A percentile compares a stretch with the other conserved stretches of the same genome.
Evolutionary conservation across 768 basidiomycete species (phyloP).

Genomic region (Sutorius australiensis): DNA sequence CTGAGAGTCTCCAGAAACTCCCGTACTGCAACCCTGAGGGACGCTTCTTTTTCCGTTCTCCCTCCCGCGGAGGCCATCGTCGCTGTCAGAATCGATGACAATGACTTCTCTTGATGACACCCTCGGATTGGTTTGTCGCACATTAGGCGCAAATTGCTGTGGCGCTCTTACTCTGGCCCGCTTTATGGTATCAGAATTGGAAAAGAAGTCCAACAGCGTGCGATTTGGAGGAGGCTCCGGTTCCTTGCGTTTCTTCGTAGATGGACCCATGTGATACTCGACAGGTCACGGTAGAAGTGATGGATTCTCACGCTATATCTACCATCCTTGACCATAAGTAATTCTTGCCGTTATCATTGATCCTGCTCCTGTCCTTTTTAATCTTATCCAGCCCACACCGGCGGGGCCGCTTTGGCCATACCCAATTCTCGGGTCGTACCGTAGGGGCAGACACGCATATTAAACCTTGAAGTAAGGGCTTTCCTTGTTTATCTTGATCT

Average conservation of each 20-base stretch:
- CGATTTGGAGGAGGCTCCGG: conserved; percentile 28
- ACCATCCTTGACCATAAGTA: no score
- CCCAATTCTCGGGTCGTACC: background rate
- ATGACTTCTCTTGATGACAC: conserved; percentile 42
- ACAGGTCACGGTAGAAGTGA: background rate
- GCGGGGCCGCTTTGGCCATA: background rate
- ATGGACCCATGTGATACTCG: conserved; percentile 32
- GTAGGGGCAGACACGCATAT: background rate
- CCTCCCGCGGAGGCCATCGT: conserved; percentile 23
- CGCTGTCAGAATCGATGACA: conserved; percentile 62
- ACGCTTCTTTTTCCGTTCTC: background rate
- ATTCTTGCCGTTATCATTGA: no score
- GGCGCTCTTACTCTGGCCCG: conserved; percentile 14
- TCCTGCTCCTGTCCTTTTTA: no score
- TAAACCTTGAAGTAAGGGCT: background rate
- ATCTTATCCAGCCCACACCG: no score
- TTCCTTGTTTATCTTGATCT: background rate
- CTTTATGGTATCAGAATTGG: conserved; percentile 20
- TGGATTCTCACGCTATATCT: background rate
- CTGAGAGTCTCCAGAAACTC: background rate
- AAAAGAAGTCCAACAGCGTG: conserved; percentile 49
- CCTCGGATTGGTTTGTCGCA: background rate
- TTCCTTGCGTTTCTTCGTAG: conserved; percentile 35
- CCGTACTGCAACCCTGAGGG: background rate
- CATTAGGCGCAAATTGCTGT: background rate